A percentile compares a stretch with the other conserved stretches of the same genome.
These are phyloP conservation scores for Graphiopsis chlorocephala DNA, from an alignment of 2,329 filamentous ascomycete species.

Conservation along the genomic window DNA sequence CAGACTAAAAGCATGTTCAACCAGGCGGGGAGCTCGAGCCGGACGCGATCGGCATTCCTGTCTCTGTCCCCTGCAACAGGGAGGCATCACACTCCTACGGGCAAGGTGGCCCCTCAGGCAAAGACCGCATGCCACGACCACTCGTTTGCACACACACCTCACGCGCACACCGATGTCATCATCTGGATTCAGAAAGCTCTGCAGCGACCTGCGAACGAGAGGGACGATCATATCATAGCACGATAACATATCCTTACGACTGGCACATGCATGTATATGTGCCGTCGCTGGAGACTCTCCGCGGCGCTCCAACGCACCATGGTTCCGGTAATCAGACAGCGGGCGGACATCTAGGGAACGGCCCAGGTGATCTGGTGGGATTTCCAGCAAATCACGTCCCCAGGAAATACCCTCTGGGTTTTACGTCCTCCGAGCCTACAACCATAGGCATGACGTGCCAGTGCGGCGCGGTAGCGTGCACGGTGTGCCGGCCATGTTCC, in stretches of 20 bases:
- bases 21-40: slow-evolving; percentile 9
- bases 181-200: not conserved
- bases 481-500: slow-evolving; percentile 2
- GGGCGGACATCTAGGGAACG: not conserved
- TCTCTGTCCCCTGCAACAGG: not conserved
- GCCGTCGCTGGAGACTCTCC: not conserved
- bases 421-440: not conserved
- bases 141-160: not conserved
- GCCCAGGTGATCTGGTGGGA: not conserved
- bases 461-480: not conserved
- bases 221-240: slow-evolving; percentile 10
- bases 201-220: not conserved
- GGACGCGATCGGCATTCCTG: not conserved
- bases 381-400: not conserved
- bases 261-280: not conserved
- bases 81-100: not conserved
- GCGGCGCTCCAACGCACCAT: not conserved
- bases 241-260: not conserved
- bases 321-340: not conserved
- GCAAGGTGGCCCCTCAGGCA: not conserved
- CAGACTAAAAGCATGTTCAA: not conserved
- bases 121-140: not conserved
- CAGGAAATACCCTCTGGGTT: not conserved
- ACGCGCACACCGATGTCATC: not conserved
- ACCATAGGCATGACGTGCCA: not conserved